Evolutionary conservation across 2,329 filamentous ascomycete genomes (phyloP), one percentile per base, ranked within the genome.

Genomic region (Apiospora kogelbergensis): DNA sequence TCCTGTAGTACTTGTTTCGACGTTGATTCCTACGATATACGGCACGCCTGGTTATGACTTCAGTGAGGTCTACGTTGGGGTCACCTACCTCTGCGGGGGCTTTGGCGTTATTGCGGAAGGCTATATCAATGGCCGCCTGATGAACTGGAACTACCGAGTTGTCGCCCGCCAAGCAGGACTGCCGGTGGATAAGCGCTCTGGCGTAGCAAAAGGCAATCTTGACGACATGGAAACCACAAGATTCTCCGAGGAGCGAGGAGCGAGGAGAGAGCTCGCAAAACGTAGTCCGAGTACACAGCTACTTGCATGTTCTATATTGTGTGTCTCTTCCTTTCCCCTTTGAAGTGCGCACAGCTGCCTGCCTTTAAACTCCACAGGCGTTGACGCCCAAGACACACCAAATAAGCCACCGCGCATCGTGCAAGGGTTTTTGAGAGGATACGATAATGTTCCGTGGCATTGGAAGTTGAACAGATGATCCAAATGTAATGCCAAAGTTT

Each of bases 161-260:
- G n/a, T 26, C 13, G 76, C 46, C 46, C 46, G 24, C 46, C 46
- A 78, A 6, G 75, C 83, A 1, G 82, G 82, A 10, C 76, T 87
- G 13, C 69, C 77, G 1, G 80, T 86, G 64, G 80, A 80, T 63
- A 81, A 78, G 70, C 83, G 80, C 63, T 80, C 81, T 57, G 48
- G 48, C 48, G 48, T 57, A 30, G 48, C 20, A 20, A 33, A 33
- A 20, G 24, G 48, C 48, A 57, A 13, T 20, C 26, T 57, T 57
- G 24, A 57, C 48, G 24, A 53, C 33, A 48, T 26, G 2, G 11
- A 26, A 48, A 48, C 24, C 45, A 48, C 24, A 13, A 30, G 22
- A 53, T 9, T 53, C 3, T 6, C 17, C 15, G 15, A 33, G 15
- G 48, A 30, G 26, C 17, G 17, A 33, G 11, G n/a, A n/a, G n/a